A percentile compares a stretch with the other conserved stretches of the same genome.
Evolutionary conservation across 192 early-diverging fungal species (phyloP).

Genomic region (Cladochytrium replicatum): DNA sequence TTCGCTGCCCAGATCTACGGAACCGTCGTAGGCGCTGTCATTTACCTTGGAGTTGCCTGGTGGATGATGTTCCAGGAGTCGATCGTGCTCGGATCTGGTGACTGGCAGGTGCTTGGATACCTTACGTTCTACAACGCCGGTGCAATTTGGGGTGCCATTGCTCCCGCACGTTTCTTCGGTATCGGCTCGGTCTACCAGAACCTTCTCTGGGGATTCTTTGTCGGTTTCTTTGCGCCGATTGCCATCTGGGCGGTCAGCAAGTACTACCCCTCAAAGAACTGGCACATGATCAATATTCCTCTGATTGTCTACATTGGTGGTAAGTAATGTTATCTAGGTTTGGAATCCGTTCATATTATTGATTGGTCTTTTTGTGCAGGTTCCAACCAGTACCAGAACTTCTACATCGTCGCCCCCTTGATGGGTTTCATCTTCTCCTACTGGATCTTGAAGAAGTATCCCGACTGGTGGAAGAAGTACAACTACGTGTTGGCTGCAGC

Average conservation of each 20-base stretch:
- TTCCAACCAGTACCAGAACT: no score
- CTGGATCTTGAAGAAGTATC: conserved; percentile 35
- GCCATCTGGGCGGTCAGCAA: conserved; percentile 29
- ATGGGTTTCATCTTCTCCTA: conserved; percentile 46
- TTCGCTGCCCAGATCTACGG: conserved; percentile 49
- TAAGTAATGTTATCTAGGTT: conserved; percentile 26
- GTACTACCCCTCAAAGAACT: conserved; percentile 30
- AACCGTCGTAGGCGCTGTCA: conserved; percentile 45
- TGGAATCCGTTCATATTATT: no score
- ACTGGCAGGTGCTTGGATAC: conserved; percentile 20
- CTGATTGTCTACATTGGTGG: conserved; percentile 58
- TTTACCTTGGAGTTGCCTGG: conserved; percentile 26
- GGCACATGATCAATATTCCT: conserved; percentile 29
- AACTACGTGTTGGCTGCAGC: conserved; percentile 58
- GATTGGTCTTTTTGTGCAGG: no score
- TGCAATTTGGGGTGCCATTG: conserved; percentile 71
- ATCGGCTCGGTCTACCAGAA: conserved; percentile 20
- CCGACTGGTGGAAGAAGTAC: conserved; percentile 53
- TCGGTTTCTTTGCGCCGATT: conserved; percentile 28
- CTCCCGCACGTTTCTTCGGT: conserved; percentile 54
- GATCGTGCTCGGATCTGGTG: conserved; percentile 5
- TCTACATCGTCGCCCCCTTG: conserved; percentile 18
- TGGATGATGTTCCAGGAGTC: conserved; percentile 20
- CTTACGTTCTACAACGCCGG: conserved; percentile 54
- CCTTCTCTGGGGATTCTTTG: conserved; percentile 20